Conservation (phyloP, 345 rosid species). For the Draba incana region DNA sequence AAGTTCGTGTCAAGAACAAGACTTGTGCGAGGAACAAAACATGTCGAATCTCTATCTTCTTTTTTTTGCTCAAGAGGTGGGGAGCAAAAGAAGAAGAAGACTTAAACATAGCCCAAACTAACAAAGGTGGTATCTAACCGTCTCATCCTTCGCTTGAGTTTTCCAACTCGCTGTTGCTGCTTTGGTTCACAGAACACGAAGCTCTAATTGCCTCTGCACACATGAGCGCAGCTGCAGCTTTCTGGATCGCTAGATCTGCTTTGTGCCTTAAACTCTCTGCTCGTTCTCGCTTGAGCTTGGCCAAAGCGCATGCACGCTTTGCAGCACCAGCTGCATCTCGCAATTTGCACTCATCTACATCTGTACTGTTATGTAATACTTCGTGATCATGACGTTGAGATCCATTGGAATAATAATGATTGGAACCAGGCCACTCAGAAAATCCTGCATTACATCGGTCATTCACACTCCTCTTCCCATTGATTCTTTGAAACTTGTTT, state of each 20-base stretch:
- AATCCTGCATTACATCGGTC: constrained; percentile 53
- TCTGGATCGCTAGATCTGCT: constrained; percentile 91
- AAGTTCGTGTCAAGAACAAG: constrained; percentile 28
- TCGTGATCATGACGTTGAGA: constrained; percentile 47
- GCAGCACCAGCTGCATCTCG: constrained; percentile 87
- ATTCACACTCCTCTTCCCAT: constrained; percentile 54
- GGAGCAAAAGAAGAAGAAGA: neutral
- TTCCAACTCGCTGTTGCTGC: constrained; percentile 9
- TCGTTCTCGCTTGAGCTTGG: constrained; percentile 79
- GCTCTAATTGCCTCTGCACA: constrained; percentile 85
- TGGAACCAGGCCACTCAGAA: constrained; percentile 59
- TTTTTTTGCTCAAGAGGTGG: constrained; percentile 25
- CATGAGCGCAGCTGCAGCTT: constrained; percentile 84
- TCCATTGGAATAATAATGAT: constrained; percentile 41
- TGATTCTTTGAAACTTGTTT: constrained; percentile 54
- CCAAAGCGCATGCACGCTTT: constrained; percentile 59
- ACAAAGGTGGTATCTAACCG: constrained; percentile 17
- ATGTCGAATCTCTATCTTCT: constrained; percentile 20
- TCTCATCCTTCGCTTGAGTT: constrained; percentile 39
- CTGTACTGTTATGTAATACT: constrained; percentile 51
- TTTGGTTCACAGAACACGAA: constrained; percentile 53
- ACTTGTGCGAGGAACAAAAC: constrained; percentile 26
- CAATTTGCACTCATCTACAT: constrained; percentile 66
- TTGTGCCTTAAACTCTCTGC: constrained; percentile 73
- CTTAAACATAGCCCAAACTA: constrained; percentile 4